Evolutionary conservation across 140 eudicot species (phyloP).

Genomic region (Oenanthe javanica): DNA sequence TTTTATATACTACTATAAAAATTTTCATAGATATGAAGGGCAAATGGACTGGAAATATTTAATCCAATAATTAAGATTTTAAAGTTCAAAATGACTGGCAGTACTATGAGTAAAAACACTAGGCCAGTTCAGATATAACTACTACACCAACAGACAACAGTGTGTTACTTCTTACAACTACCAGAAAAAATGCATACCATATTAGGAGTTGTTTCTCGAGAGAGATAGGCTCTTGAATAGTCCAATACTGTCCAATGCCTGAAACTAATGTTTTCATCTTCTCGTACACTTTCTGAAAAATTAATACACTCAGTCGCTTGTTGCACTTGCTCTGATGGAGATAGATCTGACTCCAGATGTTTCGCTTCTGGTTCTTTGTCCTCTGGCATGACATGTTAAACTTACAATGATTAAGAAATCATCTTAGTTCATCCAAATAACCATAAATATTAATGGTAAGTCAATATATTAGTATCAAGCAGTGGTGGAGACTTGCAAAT

Average conservation of each 20-base stretch:
- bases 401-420: not conserved
- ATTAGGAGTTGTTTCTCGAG: conserved; percentile 59
- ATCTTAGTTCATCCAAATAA: not conserved
- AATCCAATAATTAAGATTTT: not conserved
- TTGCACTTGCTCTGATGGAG: conserved; percentile 55
- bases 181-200: conserved; percentile 28
- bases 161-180: not conserved
- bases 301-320: conserved; percentile 52
- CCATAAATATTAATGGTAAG: not conserved
- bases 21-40: not conserved
- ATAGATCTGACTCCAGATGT: conserved; percentile 30
- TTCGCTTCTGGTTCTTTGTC: conserved; percentile 37
- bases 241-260: conserved; percentile 76
- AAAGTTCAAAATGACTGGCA: not conserved
- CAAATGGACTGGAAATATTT: not conserved
- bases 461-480: not conserved
- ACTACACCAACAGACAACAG: not conserved
- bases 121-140: not conserved
- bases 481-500: not conserved
- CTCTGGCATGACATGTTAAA: conserved; percentile 25
- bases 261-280: conserved; percentile 35
- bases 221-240: conserved; percentile 73
- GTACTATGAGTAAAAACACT: not conserved
- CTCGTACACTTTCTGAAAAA: conserved; percentile 10
- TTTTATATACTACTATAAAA: not conserved